Evolutionary conservation across 148 eudicot species (phyloP).

Genomic region (Chenopodium quinoa): DNA sequence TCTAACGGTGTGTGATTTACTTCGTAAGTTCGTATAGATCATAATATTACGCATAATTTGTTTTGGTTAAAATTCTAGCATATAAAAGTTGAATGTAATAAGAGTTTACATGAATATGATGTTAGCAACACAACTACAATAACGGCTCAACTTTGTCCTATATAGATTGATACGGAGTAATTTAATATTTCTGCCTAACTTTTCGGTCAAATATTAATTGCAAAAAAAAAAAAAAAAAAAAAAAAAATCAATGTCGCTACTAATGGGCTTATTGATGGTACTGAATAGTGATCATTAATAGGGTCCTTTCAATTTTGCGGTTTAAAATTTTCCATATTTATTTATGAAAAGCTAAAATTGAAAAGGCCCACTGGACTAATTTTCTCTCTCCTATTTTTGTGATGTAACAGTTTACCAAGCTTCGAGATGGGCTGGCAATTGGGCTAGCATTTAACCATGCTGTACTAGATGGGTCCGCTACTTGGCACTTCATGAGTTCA

Average conservation of each 20-base stretch:
- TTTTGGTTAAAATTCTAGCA: not conserved
- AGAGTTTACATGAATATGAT: not conserved
- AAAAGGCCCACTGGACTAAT: not conserved
- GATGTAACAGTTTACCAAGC: conserved; percentile 66
- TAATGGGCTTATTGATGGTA: no score
- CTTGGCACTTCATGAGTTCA: conserved; percentile 97
- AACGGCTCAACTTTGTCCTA: not conserved
- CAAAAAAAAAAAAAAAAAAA: no score
- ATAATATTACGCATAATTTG: not conserved
- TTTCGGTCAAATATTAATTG: no score
- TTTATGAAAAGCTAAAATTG: not conserved
- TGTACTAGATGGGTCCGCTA: conserved; percentile 82
- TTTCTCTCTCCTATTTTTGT: not conserved
- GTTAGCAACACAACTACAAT: not conserved
- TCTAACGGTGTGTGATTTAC: not conserved
- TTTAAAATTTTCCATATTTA: not conserved
- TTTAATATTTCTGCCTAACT: no score
- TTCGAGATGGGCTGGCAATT: conserved; percentile 76
- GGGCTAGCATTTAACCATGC: conserved; percentile 94
- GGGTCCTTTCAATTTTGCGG: not conserved
- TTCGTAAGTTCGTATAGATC: no score
- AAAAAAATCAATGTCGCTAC: not conserved
- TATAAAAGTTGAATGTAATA: not conserved
- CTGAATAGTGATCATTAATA: not conserved
- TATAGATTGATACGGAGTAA: no score